These are phyloP conservation scores for Fusarium sp. DNA, from an alignment of 2,329 filamentous ascomycete genomes.

Conservation along the genomic window DNA sequence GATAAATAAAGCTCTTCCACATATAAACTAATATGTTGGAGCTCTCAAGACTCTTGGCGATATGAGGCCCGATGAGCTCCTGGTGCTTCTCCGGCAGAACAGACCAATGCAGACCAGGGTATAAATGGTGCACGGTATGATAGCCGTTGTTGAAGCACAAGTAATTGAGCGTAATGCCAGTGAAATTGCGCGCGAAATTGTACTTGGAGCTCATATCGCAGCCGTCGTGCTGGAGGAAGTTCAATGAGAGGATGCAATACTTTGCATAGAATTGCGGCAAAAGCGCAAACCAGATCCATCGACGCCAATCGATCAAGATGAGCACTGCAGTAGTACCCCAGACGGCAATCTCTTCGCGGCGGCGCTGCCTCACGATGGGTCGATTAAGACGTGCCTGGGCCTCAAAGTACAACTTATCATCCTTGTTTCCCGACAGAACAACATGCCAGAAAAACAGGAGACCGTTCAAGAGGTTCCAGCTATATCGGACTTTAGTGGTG, in stretches of 20 bases:
- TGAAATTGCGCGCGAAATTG: conserved; percentile 20
- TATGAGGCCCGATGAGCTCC: not conserved
- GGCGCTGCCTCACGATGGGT: conserved; percentile 10
- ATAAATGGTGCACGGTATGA: conserved; percentile 13
- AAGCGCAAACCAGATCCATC: conserved; percentile 18
- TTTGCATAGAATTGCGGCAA: conserved; percentile 15
- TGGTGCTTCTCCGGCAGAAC: conserved; percentile 3
- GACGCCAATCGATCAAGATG: conserved; percentile 6
- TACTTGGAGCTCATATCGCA: conserved; percentile 22
- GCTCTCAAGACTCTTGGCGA: not conserved
- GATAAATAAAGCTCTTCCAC: conserved; percentile 15
- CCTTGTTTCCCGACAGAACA: conserved; percentile 4
- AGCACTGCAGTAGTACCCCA: conserved; percentile 6
- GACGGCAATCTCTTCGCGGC: conserved; percentile 6
- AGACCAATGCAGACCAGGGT: conserved; percentile 16
- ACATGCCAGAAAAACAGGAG: conserved; percentile 18
- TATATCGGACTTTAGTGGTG: conserved; percentile 19
- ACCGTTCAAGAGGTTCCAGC: conserved; percentile 19
- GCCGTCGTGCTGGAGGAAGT: conserved; percentile 16
- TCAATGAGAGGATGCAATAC: conserved; percentile 13
- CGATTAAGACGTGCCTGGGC: conserved; percentile 12
- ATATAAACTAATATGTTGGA: conserved; percentile 2
- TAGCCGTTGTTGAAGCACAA: conserved; percentile 20
- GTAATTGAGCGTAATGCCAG: not conserved
- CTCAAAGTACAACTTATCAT: conserved; percentile 15